phyloP scores from a whole-genome alignment of 225 moss, liverwort and hornwort species.

The Polytrichum commune region DNA sequence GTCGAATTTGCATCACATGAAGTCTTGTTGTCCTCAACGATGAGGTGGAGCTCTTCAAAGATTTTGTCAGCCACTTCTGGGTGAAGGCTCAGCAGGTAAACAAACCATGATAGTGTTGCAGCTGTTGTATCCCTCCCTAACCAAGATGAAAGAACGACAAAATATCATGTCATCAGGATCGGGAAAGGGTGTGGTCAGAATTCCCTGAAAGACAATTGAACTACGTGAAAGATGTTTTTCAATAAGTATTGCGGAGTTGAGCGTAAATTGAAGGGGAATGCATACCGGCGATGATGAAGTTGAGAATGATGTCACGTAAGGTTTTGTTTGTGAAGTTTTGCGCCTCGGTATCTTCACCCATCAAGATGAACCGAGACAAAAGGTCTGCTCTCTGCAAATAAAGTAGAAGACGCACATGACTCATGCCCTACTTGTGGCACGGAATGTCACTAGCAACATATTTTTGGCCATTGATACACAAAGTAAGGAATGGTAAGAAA shows the following conservation, averaged over 20 bases:
- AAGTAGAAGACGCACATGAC: background rate
- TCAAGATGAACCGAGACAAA: slow-evolving; percentile 44
- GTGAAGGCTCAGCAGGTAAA: slow-evolving; percentile 27
- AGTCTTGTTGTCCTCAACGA: slow-evolving; percentile 9
- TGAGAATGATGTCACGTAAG: slow-evolving; percentile 53
- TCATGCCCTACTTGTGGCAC: too few species aligned
- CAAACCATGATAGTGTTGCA: slow-evolving; percentile 36
- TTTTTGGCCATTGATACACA: background rate
- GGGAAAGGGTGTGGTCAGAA: too few species aligned
- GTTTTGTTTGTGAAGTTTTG: slow-evolving; percentile 34
- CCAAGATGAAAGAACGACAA: background rate
- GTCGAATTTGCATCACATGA: too few species aligned
- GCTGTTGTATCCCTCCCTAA: slow-evolving; percentile 41
- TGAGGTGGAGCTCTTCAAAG: slow-evolving; percentile 22
- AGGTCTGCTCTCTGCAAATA: slow-evolving; percentile 38
- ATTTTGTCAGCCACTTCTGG: slow-evolving; percentile 31
- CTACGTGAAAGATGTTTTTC: too few species aligned
- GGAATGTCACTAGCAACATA: too few species aligned
- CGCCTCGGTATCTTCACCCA: slow-evolving; percentile 21
- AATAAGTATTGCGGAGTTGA: too few species aligned
- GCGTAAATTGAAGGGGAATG: background rate
- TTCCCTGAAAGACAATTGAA: too few species aligned
- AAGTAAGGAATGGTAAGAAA: too few species aligned
- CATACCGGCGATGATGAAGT: slow-evolving; percentile 50
- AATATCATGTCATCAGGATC: too few species aligned